Percentiles rank a stretch among this genome's conserved stretches.
Evolutionary conservation across 2,329 filamentous ascomycete genomes (phyloP).

Genomic region (Diaporthe australafricana): DNA sequence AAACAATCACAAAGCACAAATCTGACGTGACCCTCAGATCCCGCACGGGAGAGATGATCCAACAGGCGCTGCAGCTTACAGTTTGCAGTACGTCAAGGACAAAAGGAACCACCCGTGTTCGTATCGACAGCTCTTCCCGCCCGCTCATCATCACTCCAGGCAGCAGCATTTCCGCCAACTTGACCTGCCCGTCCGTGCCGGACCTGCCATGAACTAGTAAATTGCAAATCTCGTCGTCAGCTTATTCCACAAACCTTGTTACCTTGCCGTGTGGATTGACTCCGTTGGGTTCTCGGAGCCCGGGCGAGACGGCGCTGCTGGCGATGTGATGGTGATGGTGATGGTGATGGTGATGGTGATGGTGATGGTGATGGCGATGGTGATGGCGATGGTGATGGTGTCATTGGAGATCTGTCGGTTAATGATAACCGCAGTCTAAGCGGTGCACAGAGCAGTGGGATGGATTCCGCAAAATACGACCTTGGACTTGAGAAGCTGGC

Average conservation of each 20-base stretch:
- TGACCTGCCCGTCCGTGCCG: neutral
- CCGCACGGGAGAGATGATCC: no score
- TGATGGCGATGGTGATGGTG: no score
- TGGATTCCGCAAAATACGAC: neutral
- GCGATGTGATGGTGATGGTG: no score
- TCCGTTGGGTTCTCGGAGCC: no score
- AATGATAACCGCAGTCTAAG: neutral
- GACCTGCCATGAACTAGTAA: neutral
- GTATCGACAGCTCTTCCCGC: neutral
- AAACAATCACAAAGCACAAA: no score
- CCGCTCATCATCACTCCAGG: slow-evolving; percentile 9
- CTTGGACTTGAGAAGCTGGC: no score
- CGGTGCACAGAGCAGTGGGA: neutral
- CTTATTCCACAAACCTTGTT: neutral
- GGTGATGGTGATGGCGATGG: no score
- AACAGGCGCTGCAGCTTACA: no score
- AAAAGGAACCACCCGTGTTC: no score
- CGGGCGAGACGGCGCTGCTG: neutral
- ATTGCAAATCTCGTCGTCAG: slow-evolving; percentile 7
- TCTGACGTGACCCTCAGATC: no score
- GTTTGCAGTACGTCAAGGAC: no score
- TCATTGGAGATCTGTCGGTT: neutral
- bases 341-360: no score
- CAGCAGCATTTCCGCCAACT: slow-evolving; percentile 6
- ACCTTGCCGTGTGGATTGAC: neutral